phyloP scores from a whole-genome alignment of 2,329 filamentous ascomycete species.

The Pseudophaeomoniella oleicola region DNA sequence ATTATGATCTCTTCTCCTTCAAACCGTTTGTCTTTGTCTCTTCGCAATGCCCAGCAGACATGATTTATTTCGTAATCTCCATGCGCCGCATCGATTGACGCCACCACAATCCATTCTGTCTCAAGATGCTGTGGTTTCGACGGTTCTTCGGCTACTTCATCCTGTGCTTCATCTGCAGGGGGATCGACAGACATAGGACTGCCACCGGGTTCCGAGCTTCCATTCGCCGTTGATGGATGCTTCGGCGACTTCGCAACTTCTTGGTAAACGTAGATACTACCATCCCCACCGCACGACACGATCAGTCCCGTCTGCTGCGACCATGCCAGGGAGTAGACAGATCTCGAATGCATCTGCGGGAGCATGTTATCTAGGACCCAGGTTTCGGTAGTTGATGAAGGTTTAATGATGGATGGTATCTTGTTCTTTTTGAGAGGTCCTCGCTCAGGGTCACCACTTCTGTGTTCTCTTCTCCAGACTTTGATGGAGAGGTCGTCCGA shows the following conservation, averaged over 20 bases:
- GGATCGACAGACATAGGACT: slow-evolving; percentile 14
- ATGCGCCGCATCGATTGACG: slow-evolving; percentile 59
- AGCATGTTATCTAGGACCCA: slow-evolving; percentile 70
- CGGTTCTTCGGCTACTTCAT: slow-evolving; percentile 6
- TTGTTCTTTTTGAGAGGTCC: not conserved
- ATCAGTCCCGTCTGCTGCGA: slow-evolving; percentile 62
- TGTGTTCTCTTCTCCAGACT: slow-evolving; percentile 56
- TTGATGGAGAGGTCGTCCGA: slow-evolving; percentile 71
- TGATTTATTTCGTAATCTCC: slow-evolving; percentile 93
- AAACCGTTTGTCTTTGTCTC: slow-evolving; percentile 46
- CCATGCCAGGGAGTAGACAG: slow-evolving; percentile 78
- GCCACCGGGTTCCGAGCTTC: slow-evolving; percentile 10
- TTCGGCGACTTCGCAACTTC: slow-evolving; percentile 29
- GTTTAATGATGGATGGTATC: slow-evolving; percentile 83
- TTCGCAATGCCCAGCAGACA: slow-evolving; percentile 69
- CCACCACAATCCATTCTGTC: slow-evolving; percentile 57
- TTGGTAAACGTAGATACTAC: slow-evolving; percentile 62
- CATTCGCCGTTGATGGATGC: slow-evolving; percentile 11
- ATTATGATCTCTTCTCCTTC: slow-evolving; percentile 70
- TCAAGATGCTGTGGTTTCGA: slow-evolving; percentile 5
- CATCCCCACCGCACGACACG: slow-evolving; percentile 82
- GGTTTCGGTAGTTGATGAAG: slow-evolving; percentile 55
- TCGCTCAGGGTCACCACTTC: not conserved
- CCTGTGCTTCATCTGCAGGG: slow-evolving; percentile 7
- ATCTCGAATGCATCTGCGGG: slow-evolving; percentile 60